These are phyloP conservation scores for Zygosaccharomyces bisporus DNA, from an alignment of 805 yeast genomes.

Conservation along the genomic window DNA sequence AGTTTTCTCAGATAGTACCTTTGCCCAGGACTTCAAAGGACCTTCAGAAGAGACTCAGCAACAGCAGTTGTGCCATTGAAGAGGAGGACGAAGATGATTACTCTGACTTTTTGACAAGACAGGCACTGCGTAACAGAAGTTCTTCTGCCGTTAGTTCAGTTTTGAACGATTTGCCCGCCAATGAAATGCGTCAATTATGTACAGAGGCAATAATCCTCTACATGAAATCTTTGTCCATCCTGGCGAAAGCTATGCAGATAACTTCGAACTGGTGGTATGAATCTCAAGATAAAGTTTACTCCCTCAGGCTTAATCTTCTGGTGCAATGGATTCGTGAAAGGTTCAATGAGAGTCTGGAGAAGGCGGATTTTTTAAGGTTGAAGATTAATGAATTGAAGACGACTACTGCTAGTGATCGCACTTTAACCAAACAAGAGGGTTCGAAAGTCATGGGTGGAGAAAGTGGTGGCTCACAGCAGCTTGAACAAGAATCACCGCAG, in stretches of 20 bases:
- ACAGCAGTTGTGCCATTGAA: slow-evolving; percentile 36
- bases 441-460: slow-evolving; percentile 22
- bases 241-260: slow-evolving; percentile 80
- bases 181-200: slow-evolving; percentile 55
- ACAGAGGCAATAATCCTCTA: slow-evolving; percentile 86
- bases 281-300: slow-evolving; percentile 39
- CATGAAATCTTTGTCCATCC: slow-evolving; percentile 73
- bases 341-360: slow-evolving; percentile 84
- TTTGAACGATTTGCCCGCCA: slow-evolving; percentile 46
- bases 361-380: slow-evolving; percentile 73
- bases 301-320: slow-evolving; percentile 52
- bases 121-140: slow-evolving; percentile 10
- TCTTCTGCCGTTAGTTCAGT: slow-evolving; percentile 11
- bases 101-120: slow-evolving; percentile 9
- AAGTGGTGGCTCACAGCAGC: not conserved
- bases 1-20: slow-evolving; percentile 80
- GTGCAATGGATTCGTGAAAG: slow-evolving; percentile 91
- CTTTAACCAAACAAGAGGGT: slow-evolving; percentile 1
- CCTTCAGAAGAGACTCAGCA: slow-evolving; percentile 24
- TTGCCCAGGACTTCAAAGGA: slow-evolving; percentile 39
- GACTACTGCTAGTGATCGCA: slow-evolving; percentile 8
- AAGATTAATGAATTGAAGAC: slow-evolving; percentile 39
- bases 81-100: slow-evolving; percentile 36
- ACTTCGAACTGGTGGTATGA: slow-evolving; percentile 90
- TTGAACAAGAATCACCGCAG: slow-evolving; percentile 8